A percentile compares a stretch with the other conserved stretches of the same genome.
phyloP scores from a whole-genome alignment of 805 yeast species.

The Zygosaccharomyces bisporus region DNA sequence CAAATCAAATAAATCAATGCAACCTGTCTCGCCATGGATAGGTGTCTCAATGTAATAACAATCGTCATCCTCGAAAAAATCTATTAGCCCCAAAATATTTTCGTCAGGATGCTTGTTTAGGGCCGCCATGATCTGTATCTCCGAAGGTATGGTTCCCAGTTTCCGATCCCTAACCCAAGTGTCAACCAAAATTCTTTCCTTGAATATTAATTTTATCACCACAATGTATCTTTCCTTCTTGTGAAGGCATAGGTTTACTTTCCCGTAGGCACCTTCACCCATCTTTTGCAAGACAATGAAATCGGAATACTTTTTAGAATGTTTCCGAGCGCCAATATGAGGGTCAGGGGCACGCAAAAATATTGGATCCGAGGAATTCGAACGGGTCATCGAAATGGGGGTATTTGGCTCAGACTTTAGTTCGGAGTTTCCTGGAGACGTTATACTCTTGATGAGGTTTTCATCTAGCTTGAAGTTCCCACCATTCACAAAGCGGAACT shows the following conservation, averaged over 20 bases:
- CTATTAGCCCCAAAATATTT: conserved; percentile 77
- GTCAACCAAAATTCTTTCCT: conserved; percentile 89
- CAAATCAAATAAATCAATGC: conserved; percentile 86
- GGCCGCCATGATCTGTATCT: conserved; percentile 88
- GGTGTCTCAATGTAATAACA: conserved; percentile 90
- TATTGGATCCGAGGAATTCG: conserved; percentile 9
- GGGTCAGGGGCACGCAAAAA: conserved; percentile 24
- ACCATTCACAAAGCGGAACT: conserved; percentile 35
- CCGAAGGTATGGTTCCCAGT: conserved; percentile 93
- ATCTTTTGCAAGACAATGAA: conserved; percentile 67
- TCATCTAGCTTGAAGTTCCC: conserved; percentile 35
- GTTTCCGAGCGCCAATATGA: conserved; percentile 60
- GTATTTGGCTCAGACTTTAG: conserved; percentile 7
- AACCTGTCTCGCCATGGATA: conserved; percentile 84
- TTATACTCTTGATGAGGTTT: conserved; percentile 30
- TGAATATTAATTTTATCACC: conserved; percentile 84
- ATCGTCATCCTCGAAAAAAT: conserved; percentile 87
- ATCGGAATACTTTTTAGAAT: conserved; percentile 68
- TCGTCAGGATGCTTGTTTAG: conserved; percentile 77
- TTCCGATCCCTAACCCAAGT: conserved; percentile 94
- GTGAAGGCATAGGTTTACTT: conserved; percentile 76
- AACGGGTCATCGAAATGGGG: conserved; percentile 6
- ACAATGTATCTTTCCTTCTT: conserved; percentile 61
- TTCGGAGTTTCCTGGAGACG: conserved; percentile 21
- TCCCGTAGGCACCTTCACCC: conserved; percentile 98